A percentile compares a stretch with the other conserved stretches of the same genome.
These are phyloP conservation scores for Microbotryum saponariae DNA, from an alignment of 1,284 basidiomycete species.

Conservation along the genomic window DNA sequence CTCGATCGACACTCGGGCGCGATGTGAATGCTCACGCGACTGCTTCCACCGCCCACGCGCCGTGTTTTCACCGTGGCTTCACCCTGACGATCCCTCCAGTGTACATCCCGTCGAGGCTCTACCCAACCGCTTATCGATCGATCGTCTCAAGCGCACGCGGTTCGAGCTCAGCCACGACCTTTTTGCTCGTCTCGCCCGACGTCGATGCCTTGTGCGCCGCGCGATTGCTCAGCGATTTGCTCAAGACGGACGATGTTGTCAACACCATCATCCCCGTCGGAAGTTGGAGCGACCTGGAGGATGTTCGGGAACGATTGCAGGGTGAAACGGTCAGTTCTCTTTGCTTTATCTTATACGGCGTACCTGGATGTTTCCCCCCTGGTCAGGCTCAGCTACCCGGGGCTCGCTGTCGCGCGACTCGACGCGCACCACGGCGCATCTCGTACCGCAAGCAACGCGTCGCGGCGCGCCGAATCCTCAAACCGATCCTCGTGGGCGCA, in stretches of 20 bases:
- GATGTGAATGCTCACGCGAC: too few relatives aligned
- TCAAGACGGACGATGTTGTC: conserved; percentile 88
- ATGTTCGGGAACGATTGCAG: conserved; percentile 58
- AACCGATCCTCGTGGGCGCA: too few relatives aligned
- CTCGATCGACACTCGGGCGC: too few relatives aligned
- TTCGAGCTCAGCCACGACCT: conserved; percentile 18
- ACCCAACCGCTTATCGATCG: conserved; percentile 18
- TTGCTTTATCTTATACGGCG: not conserved
- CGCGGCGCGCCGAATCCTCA: too few relatives aligned
- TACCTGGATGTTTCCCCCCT: too few relatives aligned
- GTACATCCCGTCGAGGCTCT: conserved; percentile 17
- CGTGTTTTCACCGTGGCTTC: too few relatives aligned
- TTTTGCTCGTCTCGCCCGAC: conserved; percentile 78
- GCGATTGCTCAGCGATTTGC: conserved; percentile 77
- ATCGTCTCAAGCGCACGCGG: conserved; percentile 27
- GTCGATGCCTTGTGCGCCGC: conserved; percentile 85
- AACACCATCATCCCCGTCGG: conserved; percentile 87
- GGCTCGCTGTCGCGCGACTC: too few relatives aligned
- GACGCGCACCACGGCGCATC: too few relatives aligned
- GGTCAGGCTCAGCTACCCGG: too few relatives aligned
- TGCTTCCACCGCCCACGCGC: not conserved
- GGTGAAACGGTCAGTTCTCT: conserved; percentile 58
- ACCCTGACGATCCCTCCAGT: not conserved
- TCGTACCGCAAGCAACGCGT: too few relatives aligned
- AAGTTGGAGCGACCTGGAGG: conserved; percentile 67